phyloP scores from a whole-genome alignment of 2,329 filamentous ascomycete genomes.

The Cordyceps cateniannulata region DNA sequence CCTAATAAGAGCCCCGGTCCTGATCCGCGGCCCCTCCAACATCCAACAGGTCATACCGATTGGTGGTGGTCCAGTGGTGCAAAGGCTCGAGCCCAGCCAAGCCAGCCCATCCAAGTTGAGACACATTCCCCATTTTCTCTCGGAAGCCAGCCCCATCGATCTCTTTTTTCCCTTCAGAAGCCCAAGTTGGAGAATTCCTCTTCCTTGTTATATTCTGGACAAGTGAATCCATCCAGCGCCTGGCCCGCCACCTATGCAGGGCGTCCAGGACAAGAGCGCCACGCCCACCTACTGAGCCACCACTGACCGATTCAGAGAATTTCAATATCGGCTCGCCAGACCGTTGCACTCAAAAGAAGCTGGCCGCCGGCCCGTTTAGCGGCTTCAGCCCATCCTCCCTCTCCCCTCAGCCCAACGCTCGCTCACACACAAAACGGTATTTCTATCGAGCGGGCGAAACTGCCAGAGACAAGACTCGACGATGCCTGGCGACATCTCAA shows the following conservation, averaged over 20 bases:
- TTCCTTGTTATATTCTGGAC: background rate
- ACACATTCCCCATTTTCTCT: conserved; percentile 4
- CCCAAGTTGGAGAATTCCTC: background rate
- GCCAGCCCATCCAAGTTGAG: background rate
- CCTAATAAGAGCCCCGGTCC: background rate
- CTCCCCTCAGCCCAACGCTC: too few relatives aligned
- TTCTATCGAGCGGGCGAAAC: background rate
- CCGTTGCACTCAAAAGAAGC: conserved; percentile 4
- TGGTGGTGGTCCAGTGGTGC: background rate
- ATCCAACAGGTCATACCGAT: background rate
- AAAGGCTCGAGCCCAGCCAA: background rate
- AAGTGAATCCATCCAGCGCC: background rate
- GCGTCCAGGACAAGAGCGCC: conserved; percentile 8
- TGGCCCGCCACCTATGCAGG: background rate
- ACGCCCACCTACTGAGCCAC: background rate
- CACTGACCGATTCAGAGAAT: background rate
- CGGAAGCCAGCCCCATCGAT: background rate
- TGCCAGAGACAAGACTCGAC: background rate
- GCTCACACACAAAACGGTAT: background rate
- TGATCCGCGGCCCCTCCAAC: background rate
- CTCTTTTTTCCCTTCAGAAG: background rate
- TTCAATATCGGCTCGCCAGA: background rate
- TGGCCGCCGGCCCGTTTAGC: background rate
- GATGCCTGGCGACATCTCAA: background rate
- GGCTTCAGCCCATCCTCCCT: background rate